phyloP scores from a whole-genome alignment of 805 yeast species.

The Candida nitratophila region DNA sequence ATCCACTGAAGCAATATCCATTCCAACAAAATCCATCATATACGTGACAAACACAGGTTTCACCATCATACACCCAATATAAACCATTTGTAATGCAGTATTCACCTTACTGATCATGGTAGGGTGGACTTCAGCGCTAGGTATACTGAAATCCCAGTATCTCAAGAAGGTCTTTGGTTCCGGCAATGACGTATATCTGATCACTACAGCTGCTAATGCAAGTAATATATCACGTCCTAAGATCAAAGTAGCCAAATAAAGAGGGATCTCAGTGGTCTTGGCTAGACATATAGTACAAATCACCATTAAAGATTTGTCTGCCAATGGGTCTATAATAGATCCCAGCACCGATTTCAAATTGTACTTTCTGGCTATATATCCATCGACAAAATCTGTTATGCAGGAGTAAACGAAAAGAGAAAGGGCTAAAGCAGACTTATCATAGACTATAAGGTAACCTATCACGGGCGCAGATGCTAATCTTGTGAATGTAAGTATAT shows the following conservation, averaged over 20 bases:
- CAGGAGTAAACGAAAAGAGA: conserved; percentile 78
- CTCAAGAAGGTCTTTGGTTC: conserved; percentile 65
- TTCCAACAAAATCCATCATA: conserved; percentile 21
- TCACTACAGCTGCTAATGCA: conserved; percentile 62
- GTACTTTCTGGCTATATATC: conserved; percentile 78
- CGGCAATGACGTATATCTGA: conserved; percentile 68
- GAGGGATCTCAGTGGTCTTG: conserved; percentile 62
- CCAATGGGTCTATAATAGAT: conserved; percentile 88
- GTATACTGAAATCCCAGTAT: conserved; percentile 73
- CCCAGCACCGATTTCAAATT: conserved; percentile 79
- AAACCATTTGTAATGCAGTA: conserved; percentile 89
- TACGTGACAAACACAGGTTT: conserved; percentile 41
- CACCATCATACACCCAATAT: conserved; percentile 59
- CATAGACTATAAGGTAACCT: conserved; percentile 67
- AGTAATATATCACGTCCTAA: conserved; percentile 79
- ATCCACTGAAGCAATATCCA: conserved; percentile 18
- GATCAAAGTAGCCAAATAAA: conserved; percentile 57
- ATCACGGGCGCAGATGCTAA: conserved; percentile 78
- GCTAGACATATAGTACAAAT: conserved; percentile 75
- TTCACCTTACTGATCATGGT: conserved; percentile 80
- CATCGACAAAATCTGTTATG: conserved; percentile 87
- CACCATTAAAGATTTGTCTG: conserved; percentile 88
- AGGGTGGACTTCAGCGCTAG: conserved; percentile 84
- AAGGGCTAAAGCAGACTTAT: conserved; percentile 58
- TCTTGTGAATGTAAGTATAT: conserved; percentile 73